These are phyloP conservation scores for Fomitopsis palustris DNA, from an alignment of 1,284 basidiomycete genomes.

Conservation along the genomic window DNA sequence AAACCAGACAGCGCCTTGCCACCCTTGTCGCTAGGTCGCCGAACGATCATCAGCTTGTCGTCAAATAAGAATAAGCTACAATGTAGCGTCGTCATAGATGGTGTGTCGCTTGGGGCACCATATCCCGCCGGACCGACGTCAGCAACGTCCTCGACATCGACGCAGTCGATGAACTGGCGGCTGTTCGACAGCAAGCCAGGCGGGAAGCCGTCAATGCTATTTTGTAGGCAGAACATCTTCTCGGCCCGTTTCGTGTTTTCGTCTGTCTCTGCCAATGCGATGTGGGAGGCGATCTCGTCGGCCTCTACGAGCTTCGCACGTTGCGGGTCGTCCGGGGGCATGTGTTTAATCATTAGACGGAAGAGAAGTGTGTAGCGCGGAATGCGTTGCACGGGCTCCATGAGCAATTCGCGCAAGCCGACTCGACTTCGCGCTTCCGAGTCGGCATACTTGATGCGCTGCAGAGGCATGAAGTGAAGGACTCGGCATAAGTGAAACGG, in stretches of 20 bases:
- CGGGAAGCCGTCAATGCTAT: conserved; percentile 90
- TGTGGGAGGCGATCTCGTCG: conserved; percentile 83
- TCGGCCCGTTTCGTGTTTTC: conserved; percentile 88
- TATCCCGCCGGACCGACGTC: conserved; percentile 25
- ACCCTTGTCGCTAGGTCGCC: conserved; percentile 72
- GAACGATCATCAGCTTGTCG: conserved; percentile 90
- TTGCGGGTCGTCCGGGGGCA: conserved; percentile 75
- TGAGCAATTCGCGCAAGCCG: conserved; percentile 90
- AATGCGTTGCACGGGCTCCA: conserved; percentile 99
- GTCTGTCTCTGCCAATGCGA: conserved; percentile 91
- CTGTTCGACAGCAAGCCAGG: conserved; percentile 83
- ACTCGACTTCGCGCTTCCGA: conserved; percentile 81
- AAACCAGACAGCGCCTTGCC: conserved; percentile 79
- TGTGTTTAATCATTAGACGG: conserved; percentile 85
- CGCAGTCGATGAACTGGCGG: conserved; percentile 86
- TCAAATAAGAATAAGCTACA: conserved; percentile 94
- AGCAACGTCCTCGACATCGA: conserved; percentile 87
- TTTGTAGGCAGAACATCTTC: conserved; percentile 82
- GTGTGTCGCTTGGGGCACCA: conserved; percentile 12
- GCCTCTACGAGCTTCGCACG: conserved; percentile 84
- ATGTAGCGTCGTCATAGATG: conserved; percentile 45
- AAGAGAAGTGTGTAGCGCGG: conserved; percentile 95
- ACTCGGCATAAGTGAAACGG: not conserved
- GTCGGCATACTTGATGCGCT: conserved; percentile 89
- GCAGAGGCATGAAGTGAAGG: conserved; percentile 12